These are phyloP conservation scores for Artemisia princeps DNA, from an alignment of 140 eudicot species.

Conservation along the genomic window DNA sequence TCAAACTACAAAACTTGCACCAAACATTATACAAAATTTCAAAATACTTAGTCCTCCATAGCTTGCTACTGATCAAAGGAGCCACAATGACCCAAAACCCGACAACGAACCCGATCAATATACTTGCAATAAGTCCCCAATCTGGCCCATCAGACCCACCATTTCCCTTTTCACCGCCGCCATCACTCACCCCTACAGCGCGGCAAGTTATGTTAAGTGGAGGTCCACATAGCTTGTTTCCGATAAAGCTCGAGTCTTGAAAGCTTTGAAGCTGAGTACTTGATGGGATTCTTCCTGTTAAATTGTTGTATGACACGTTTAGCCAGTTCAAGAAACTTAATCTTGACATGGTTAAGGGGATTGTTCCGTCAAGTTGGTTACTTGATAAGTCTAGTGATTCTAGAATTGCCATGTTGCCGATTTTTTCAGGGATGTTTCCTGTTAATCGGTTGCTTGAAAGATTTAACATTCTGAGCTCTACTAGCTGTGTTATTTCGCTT, in stretches of 20 bases:
- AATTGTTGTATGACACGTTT: slow-evolving; percentile 33
- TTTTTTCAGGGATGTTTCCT: slow-evolving; percentile 29
- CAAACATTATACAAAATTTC: slow-evolving; percentile 18
- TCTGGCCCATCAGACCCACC: slow-evolving; percentile 10
- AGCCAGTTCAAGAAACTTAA: slow-evolving; percentile 30
- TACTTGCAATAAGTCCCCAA: slow-evolving; percentile 29
- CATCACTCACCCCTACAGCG: not conserved
- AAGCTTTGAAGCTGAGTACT: slow-evolving; percentile 30
- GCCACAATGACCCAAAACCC: slow-evolving; percentile 34
- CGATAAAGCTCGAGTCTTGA: slow-evolving; percentile 23
- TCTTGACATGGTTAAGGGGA: slow-evolving; percentile 33
- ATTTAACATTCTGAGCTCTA: slow-evolving; percentile 27
- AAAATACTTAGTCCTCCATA: slow-evolving; percentile 29
- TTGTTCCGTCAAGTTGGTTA: slow-evolving; percentile 27
- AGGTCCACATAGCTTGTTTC: slow-evolving; percentile 31
- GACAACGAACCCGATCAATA: slow-evolving; percentile 26
- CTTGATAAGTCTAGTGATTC: slow-evolving; percentile 35
- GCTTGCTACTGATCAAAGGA: slow-evolving; percentile 25
- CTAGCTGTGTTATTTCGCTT: slow-evolving; percentile 27
- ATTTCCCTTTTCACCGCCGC: slow-evolving; percentile 1
- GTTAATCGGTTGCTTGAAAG: slow-evolving; percentile 27
- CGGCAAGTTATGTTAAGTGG: slow-evolving; percentile 20
- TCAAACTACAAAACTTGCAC: slow-evolving; percentile 16
- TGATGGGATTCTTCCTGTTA: slow-evolving; percentile 37
- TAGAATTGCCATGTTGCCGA: slow-evolving; percentile 28